Evolutionary conservation across 1,284 basidiomycete genomes (phyloP), one percentile per base, ranked within the genome.

Genomic region (Bondarzewia mesenterica): DNA sequence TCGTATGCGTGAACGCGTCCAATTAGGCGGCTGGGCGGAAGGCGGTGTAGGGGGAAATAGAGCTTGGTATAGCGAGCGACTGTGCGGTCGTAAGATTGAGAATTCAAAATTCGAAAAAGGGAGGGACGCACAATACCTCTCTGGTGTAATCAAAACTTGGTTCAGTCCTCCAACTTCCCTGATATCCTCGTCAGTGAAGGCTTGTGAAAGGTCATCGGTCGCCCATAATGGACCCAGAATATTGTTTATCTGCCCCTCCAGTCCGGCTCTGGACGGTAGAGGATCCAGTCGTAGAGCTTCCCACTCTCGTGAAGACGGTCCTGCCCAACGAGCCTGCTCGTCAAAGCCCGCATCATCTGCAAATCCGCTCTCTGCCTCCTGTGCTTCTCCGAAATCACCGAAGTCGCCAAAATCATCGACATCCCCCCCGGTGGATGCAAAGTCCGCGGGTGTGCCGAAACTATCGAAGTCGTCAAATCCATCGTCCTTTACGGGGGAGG

Each of bases 1-100:
- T 49, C 93, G 79, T 58, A 90, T 90, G 41, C 87, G 79, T 44
- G 91, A 93, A 38, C 91, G 81, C 48, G 83, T 91, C 93, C 93
- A 96, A 59, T 90, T 93, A 42, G 92, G 82, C 14, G 89, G 85
- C 62, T 85, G 82, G 44, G 83, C 78, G 7, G 77, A 70, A 54
- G 83, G 78, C 48, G 84, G 73, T 38, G 71, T 57, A 58, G 73
- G 77, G 63, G 75, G 80, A 56, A 80, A 68, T 52, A 89, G 65
- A 52, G 77, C 73, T 47, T 82, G 79, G 66, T 89, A 89, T 45
- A 89, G 65, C 53, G 83, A 74, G 46, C 89, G 90, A 62, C 90
- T 93, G 36, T 22, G 15, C 39, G 41, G 15, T 18, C n/a, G 40
- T 42, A 26, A 41, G 20, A 25, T 14, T 36, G 16, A 41, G 39